Base-by-base conservation (phyloP, 345 rosid genomes). In the Salix dunnii region DNA sequence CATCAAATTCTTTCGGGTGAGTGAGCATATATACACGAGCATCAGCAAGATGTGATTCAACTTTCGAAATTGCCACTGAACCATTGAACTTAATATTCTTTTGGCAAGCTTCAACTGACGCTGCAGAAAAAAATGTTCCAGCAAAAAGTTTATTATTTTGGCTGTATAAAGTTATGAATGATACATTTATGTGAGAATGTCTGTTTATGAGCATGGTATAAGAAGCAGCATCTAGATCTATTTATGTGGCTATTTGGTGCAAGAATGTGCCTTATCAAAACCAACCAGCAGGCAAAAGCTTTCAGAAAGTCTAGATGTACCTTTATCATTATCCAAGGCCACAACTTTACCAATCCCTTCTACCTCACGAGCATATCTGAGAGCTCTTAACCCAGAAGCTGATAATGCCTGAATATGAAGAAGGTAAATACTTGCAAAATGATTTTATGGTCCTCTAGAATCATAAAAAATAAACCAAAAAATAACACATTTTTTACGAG, bases 1-100 rank as follows among this genome's bases (percentile, higher is more conserved):
- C 90, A 80, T 96, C 99, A 83, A 86, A 96, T 82, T 96, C 98
- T 86, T 94, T 96, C 67, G 95, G 96, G 79, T 96, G 90, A 49
- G 94, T 87, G 69, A 96, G 97, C 98, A 96, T 96, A 78, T 88
- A 88, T 20, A 94, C 95, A 83, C 98, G 97, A 77, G 98, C 96
- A 90, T 96, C 99, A 68, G 93, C 86, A 55, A 90, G 95, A 87
- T 92, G 91, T 9, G 99, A 92, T 84, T 96, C 98, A 84, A 96
- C 94, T 87, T 92, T 92, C 43, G 93, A 86, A 76, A 89, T 76
- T 51, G 99, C 97, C 68, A 91, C 88, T 23, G 93, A 84, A 65
- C 99, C 98, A 79, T 92, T 96, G 86, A 92, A 92, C 87, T 91
- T 92, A 75, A 96, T 88, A 84, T 96, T 96, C 83, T 96, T 88